Percentiles rank a stretch among this genome's conserved stretches.
Conservation (phyloP, 2,329 filamentous ascomycete species). For the Ambrosiella xylebori region DNA sequence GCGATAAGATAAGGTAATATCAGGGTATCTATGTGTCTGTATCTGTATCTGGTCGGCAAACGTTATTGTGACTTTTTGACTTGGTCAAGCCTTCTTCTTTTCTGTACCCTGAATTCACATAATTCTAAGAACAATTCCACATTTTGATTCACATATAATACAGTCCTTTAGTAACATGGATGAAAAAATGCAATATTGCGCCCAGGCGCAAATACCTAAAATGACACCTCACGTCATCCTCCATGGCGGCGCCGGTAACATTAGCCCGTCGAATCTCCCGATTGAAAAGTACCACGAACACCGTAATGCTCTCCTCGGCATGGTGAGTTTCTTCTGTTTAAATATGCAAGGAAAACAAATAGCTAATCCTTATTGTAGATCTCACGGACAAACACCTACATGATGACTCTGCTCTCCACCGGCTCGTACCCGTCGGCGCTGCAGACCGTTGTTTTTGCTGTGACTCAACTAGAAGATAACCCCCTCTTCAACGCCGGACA, state of each 20-base stretch:
- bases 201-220: not conserved
- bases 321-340: constrained; percentile 26
- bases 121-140: not conserved
- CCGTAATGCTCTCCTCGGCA: constrained; percentile 40
- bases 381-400: constrained; percentile 28
- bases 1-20: not conserved
- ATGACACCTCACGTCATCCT: constrained; percentile 45
- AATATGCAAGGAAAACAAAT: not conserved
- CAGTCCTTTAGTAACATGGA: not conserved
- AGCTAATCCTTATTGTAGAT: constrained; percentile 21
- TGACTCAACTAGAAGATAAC: constrained; percentile 59
- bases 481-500: constrained; percentile 70
- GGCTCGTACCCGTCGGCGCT: constrained; percentile 40
- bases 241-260: constrained; percentile 57
- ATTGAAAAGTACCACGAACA: constrained; percentile 40
- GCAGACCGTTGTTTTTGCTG: constrained; percentile 58
- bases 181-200: constrained; percentile 5
- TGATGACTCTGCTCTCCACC: constrained; percentile 21
- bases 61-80: not conserved
- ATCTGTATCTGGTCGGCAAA: not conserved
- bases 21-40: not conserved
- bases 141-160: not conserved
- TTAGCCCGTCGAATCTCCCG: constrained; percentile 41
- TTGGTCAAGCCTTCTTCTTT: not conserved
- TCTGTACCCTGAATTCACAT: not conserved